Percentiles rank a stretch among this genome's conserved stretches.
Evolutionary conservation across 2,329 filamentous ascomycete species (phyloP).

Genomic region (Blumeria graminis): DNA sequence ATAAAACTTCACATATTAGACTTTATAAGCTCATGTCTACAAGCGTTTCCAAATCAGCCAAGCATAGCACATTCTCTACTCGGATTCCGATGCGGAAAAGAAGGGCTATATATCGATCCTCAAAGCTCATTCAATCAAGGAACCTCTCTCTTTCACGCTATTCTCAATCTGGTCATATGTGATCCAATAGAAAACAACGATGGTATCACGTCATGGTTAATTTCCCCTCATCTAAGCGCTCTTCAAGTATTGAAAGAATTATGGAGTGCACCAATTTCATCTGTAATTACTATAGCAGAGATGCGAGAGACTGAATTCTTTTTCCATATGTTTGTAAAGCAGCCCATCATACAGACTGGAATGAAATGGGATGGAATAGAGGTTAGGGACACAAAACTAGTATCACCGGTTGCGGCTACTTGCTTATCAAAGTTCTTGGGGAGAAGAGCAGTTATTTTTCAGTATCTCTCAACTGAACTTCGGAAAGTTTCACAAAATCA

Average conservation of each 20-base stretch:
- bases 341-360: slow-evolving; percentile 43
- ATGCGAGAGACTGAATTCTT: slow-evolving; percentile 58
- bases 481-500: slow-evolving; percentile 48
- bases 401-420: slow-evolving; percentile 22
- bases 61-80: slow-evolving; percentile 79
- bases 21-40: slow-evolving; percentile 61
- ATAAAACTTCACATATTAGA: slow-evolving; percentile 70
- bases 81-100: slow-evolving; percentile 59
- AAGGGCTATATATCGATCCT: slow-evolving; percentile 40
- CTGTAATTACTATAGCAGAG: slow-evolving; percentile 49
- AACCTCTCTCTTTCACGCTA: slow-evolving; percentile 60
- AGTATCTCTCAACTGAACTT: slow-evolving; percentile 70
- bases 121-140: slow-evolving; percentile 46
- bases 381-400: slow-evolving; percentile 38
- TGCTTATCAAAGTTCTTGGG: slow-evolving; percentile 40
- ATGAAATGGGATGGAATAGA: slow-evolving; percentile 51
- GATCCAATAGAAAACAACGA: slow-evolving; percentile 34
- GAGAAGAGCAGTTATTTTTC: slow-evolving; percentile 51
- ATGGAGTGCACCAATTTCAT: slow-evolving; percentile 64
- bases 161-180: slow-evolving; percentile 46
- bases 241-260: slow-evolving; percentile 56
- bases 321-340: slow-evolving; percentile 49
- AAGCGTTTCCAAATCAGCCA: slow-evolving; percentile 48
- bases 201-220: slow-evolving; percentile 38
- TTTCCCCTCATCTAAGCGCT: slow-evolving; percentile 41